These are phyloP conservation scores for sorghum (Sorghum bicolor) DNA, from an alignment of 176 grass and related monocot genomes.

Conservation along the genomic window DNA sequence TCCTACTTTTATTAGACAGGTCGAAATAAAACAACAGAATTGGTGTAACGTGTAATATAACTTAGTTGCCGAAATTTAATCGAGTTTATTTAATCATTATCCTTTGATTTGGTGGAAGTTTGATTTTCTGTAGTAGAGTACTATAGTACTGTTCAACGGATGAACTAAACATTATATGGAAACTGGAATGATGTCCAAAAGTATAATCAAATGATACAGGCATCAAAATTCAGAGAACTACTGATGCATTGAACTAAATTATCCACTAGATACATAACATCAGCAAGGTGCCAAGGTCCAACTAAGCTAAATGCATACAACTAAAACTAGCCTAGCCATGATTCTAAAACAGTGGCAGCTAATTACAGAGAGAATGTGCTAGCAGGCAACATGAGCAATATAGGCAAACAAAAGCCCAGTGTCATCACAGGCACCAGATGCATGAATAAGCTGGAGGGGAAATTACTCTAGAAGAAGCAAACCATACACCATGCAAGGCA, in stretches of 20 bases:
- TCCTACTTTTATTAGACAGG: not conserved
- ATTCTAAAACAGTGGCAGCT: not conserved
- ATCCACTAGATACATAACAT: not conserved
- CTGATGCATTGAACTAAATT: not conserved
- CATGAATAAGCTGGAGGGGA: not conserved
- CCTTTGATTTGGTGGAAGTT: constrained; percentile 5
- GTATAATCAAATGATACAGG: not conserved
- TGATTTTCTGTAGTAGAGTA: not conserved
- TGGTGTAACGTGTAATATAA: not conserved
- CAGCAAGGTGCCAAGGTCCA: not conserved
- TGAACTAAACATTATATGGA: not conserved
- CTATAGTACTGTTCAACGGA: not conserved
- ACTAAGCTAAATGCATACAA: not conserved
- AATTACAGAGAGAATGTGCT: not conserved
- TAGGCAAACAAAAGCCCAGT: not conserved
- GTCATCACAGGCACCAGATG: not conserved
- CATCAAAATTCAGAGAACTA: not conserved
- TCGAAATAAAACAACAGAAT: not conserved
- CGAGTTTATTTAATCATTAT: not conserved
- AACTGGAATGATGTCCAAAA: not conserved
- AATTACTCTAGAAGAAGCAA: not conserved
- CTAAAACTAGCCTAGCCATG: not conserved
- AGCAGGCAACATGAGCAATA: not conserved
- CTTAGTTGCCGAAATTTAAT: not conserved
- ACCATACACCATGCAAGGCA: not conserved